Evolutionary conservation across 2,329 filamentous ascomycete species (phyloP).

Genomic region (Colletotrichum aenigma): DNA sequence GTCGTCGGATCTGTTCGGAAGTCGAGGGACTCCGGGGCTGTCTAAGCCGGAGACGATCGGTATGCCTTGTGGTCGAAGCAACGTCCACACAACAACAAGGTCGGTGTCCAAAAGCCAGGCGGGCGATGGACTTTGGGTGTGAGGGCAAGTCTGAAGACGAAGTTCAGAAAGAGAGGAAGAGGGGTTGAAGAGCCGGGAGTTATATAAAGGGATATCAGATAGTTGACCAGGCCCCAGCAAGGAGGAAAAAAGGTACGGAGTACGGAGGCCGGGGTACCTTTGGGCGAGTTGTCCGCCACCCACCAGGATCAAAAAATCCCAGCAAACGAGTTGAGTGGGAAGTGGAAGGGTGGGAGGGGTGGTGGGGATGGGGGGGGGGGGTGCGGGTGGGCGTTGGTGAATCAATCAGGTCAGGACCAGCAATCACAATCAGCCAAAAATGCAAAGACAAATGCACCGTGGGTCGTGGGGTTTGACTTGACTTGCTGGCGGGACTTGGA

Average conservation of each 20-base stretch:
- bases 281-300: conserved; percentile 20
- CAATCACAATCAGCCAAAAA: conserved; percentile 13
- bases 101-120: background rate
- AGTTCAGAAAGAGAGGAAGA: background rate
- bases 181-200: background rate
- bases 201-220: conserved; percentile 15
- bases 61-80: background rate
- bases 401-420: conserved; percentile 15
- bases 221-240: conserved; percentile 6
- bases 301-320: conserved; percentile 18
- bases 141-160: background rate
- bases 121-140: background rate
- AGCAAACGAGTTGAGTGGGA: conserved; percentile 19
- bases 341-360: conserved; percentile 6
- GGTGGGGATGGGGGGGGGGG: conserved; percentile 3
- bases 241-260: conserved; percentile 11
- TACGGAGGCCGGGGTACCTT: conserved; percentile 20
- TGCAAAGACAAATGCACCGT: background rate
- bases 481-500: conserved; percentile 3
- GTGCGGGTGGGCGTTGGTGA: background rate
- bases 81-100: background rate
- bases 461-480: conserved; percentile 15
- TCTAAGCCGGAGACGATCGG: background rate
- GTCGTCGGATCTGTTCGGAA: background rate
- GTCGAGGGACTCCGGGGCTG: background rate